Percentiles rank a stretch among this genome's conserved stretches.
phyloP scores from a whole-genome alignment of 768 basidiomycete genomes.

The Russula griseocarnosa region DNA sequence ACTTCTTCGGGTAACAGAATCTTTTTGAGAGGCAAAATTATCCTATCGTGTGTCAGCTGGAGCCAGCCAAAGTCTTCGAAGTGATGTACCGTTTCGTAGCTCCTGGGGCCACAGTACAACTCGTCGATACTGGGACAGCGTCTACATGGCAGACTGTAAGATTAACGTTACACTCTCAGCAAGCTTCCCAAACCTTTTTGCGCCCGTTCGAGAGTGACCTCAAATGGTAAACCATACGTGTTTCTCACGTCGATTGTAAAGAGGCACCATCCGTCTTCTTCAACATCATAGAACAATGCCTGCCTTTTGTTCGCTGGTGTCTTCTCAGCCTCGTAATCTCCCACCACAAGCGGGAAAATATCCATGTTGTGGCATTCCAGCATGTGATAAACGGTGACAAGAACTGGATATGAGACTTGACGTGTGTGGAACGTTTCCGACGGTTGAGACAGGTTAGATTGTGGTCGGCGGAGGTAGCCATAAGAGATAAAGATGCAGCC shows the following conservation, averaged over 20 bases:
- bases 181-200: conserved; percentile 49
- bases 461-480: conserved; percentile 54
- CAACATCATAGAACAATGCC: conserved; percentile 40
- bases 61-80: conserved; percentile 9
- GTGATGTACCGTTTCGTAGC: conserved; percentile 68
- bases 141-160: conserved; percentile 35
- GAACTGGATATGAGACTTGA: conserved; percentile 80
- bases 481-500: conserved; percentile 85
- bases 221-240: conserved; percentile 86
- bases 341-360: conserved; percentile 58
- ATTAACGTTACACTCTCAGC: not conserved
- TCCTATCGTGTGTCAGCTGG: conserved; percentile 37
- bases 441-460: conserved; percentile 33
- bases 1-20: conserved; percentile 56
- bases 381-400: conserved; percentile 94
- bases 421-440: conserved; percentile 74
- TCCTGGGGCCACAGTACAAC: conserved; percentile 76
- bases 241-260: conserved; percentile 90
- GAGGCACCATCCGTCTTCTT: conserved; percentile 73
- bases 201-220: conserved; percentile 68
- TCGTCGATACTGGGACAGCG: conserved; percentile 40
- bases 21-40: conserved; percentile 70
- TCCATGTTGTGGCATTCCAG: conserved; percentile 85
- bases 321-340: conserved; percentile 23
- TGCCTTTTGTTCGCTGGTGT: conserved; percentile 29